Percentiles rank a stretch among this genome's conserved stretches.
Evolutionary conservation across 1,284 basidiomycete species (phyloP).

Genomic region (Xerocomus amazonicus): DNA sequence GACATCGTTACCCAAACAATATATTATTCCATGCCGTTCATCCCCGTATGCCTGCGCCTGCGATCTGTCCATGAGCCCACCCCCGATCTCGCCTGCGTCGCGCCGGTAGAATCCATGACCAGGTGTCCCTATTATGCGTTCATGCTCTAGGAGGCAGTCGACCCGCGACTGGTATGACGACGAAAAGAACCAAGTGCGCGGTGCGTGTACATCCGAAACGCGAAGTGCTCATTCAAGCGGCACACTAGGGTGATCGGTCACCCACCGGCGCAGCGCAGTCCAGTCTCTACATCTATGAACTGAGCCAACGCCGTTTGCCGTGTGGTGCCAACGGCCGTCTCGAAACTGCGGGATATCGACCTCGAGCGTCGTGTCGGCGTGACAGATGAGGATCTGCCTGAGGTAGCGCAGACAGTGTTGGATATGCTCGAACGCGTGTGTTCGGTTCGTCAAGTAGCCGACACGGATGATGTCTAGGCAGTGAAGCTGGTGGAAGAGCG

Average conservation of each 20-base stretch:
- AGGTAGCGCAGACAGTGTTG: slow-evolving; percentile 41
- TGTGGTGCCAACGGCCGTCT: slow-evolving; percentile 26
- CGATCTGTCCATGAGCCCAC: too few relatives aligned
- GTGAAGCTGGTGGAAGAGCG: slow-evolving; percentile 38
- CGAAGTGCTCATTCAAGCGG: slow-evolving; percentile 17
- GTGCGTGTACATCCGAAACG: not conserved
- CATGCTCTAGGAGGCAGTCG: not conserved
- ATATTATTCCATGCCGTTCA: too few relatives aligned
- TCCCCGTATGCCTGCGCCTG: not conserved
- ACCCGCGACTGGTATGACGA: not conserved
- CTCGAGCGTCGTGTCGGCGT: slow-evolving; percentile 41
- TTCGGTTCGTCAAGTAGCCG: slow-evolving; percentile 29
- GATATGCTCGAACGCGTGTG: slow-evolving; percentile 33
- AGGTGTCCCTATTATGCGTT: not conserved
- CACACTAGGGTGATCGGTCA: slow-evolving; percentile 31
- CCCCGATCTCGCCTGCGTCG: not conserved
- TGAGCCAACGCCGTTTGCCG: slow-evolving; percentile 30
- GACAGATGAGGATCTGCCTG: slow-evolving; percentile 37
- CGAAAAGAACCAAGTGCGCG: too few relatives aligned
- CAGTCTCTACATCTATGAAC: slow-evolving; percentile 39
- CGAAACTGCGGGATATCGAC: slow-evolving; percentile 28
- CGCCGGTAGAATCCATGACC: not conserved
- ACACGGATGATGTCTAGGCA: slow-evolving; percentile 35
- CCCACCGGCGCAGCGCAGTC: slow-evolving; percentile 31
- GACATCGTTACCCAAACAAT: too few relatives aligned